Base-by-base conservation (phyloP, 305 asterid genomes). In the Rubia peregrina region DNA sequence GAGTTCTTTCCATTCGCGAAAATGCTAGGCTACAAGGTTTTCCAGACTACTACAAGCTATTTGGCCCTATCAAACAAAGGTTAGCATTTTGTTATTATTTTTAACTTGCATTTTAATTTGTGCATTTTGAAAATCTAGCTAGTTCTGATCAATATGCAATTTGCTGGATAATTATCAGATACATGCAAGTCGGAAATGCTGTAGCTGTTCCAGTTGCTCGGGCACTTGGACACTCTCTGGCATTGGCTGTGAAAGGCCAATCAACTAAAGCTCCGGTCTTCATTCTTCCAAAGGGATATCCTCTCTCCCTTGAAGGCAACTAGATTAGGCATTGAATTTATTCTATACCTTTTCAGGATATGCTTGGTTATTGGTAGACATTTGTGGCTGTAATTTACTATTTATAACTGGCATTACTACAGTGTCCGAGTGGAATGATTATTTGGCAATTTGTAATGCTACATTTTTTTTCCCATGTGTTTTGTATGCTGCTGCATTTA, bases 1-100 rank as follows among this genome's bases (percentile, higher is more conserved):
- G 98, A 30, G 98, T 93, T 12, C 90, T 93, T 0, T 78, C 96
- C 0, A 72, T 93, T 22, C 95, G 98, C 1, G 98, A 93, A 64
- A 91, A 93, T 60, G 97, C 98, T 1, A 78, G 98, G 13, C 74
- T 93, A 0, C 98, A 93, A 83, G 98, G 98, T 5, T 93, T 93
- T 51, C 96, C 98, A 0, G 98, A 93, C 36, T 88, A 85, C 48
- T 93, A 93, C 59, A 78, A 80, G 14, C 89, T 93, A 14, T 9
- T 74, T 4, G 98, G 98, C 13, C 91, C 96, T 0, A 68, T 85
- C 0, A 93, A 89, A 75, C 86, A 90, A 73, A 91, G 96, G 98
- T 92, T 77, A 62, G 2, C 9, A 6, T 65, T 9, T n/a, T 13
- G 6, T 21, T 7, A 9, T 9, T 57, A 14, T 7, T 21, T 22